Evolutionary conservation across 2,329 filamentous ascomycete species (phyloP).

Genomic region (Blastomyces emzantsi): DNA sequence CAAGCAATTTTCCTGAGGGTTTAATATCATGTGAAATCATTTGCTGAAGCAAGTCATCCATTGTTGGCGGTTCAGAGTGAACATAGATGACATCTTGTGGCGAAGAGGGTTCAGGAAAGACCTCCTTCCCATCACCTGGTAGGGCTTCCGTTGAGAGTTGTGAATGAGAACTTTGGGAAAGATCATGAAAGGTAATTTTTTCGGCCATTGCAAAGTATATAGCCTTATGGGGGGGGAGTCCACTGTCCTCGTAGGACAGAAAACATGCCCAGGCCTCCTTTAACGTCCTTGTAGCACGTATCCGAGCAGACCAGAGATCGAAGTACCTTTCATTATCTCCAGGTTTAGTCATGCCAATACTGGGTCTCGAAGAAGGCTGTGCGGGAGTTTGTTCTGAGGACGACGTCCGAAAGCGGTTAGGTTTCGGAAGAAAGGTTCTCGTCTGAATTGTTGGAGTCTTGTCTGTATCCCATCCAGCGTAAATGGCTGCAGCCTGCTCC

Average conservation of each 20-base stretch:
- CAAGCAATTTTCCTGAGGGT: conserved; percentile 38
- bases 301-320: conserved; percentile 48
- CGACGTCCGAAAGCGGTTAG: conserved; percentile 1
- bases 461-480: conserved; percentile 56
- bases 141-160: conserved; percentile 23
- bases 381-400: background rate
- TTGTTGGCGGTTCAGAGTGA: conserved; percentile 43
- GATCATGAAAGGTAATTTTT: conserved; percentile 40
- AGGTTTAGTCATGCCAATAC: conserved; percentile 2
- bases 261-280: conserved; percentile 59
- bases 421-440: conserved; percentile 35
- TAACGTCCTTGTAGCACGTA: conserved; percentile 51
- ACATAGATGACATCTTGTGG: conserved; percentile 51
- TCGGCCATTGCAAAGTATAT: conserved; percentile 51
- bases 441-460: conserved; percentile 55
- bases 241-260: conserved; percentile 44
- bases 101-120: conserved; percentile 46
- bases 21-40: conserved; percentile 41
- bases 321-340: conserved; percentile 18
- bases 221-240: conserved; percentile 26
- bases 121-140: conserved; percentile 50
- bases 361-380: background rate
- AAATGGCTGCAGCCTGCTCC: conserved; percentile 47
- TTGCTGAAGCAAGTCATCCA: conserved; percentile 43
- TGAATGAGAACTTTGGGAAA: conserved; percentile 8